Evolutionary conservation across 108 stramenopile species (phyloP).

Genomic region (Skeletonema tropicum): DNA sequence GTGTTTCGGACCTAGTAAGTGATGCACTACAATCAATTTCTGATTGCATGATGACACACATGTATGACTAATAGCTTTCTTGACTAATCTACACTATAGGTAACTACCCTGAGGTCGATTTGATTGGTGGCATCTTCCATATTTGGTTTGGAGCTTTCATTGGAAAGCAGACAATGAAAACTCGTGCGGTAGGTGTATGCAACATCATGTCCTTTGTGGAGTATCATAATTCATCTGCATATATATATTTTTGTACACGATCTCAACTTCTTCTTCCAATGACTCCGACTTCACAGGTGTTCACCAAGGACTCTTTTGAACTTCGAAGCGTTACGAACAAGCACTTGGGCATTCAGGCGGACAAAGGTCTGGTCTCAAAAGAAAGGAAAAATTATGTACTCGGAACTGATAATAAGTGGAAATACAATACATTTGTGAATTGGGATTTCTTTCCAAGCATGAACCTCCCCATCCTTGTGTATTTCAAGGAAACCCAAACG

Average conservation of each 20-base stretch:
- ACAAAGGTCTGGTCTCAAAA: slow-evolving; percentile 41
- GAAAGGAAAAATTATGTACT: slow-evolving; percentile 47
- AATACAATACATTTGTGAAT: slow-evolving; percentile 44
- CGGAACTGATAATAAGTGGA: slow-evolving; percentile 44
- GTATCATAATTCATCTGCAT: not conserved
- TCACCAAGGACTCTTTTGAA: slow-evolving; percentile 33
- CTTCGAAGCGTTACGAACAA: slow-evolving; percentile 43
- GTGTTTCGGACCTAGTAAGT: slow-evolving; percentile 45
- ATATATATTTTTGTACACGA: not conserved
- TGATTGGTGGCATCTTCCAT: slow-evolving; percentile 43
- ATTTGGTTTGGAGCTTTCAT: slow-evolving; percentile 48
- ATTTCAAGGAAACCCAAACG: slow-evolving; percentile 58
- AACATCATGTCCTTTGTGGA: no score
- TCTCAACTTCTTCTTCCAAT: not conserved
- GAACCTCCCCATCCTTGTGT: slow-evolving; percentile 53
- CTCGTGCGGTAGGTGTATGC: slow-evolving; percentile 26
- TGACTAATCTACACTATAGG: not conserved
- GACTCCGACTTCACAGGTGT: not conserved
- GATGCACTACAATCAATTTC: not conserved
- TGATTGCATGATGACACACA: not conserved
- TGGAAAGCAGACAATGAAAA: slow-evolving; percentile 52
- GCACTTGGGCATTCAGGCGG: slow-evolving; percentile 29
- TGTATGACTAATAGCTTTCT: not conserved
- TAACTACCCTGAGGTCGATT: slow-evolving; percentile 24
- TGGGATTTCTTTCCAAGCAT: slow-evolving; percentile 54